Evolutionary conservation across 192 early-diverging fungal species (phyloP).

Genomic region (Coemansia sp.): DNA sequence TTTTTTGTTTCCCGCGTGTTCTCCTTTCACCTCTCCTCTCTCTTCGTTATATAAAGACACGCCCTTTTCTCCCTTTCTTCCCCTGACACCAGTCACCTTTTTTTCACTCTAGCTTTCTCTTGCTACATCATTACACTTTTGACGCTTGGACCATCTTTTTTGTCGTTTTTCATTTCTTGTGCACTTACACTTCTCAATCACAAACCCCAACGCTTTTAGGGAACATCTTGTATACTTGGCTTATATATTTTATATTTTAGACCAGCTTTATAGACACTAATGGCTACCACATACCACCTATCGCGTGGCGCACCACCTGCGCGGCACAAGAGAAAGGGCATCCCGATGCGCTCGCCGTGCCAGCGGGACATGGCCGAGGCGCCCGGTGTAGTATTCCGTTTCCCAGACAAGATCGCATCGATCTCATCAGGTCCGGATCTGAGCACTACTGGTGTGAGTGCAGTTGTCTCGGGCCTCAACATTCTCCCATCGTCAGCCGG

Average conservation of each 20-base stretch:
- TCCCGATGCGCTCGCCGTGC: slow-evolving; percentile 55
- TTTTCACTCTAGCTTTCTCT: slow-evolving; percentile 8
- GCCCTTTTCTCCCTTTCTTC: neutral
- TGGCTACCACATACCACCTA: slow-evolving; percentile 37
- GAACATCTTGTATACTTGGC: neutral
- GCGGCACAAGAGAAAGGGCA: slow-evolving; percentile 56
- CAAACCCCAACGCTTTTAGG: neutral
- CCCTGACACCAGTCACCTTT: neutral
- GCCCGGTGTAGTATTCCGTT: slow-evolving; percentile 56
- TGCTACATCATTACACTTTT: slow-evolving; percentile 15
- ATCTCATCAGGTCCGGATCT: slow-evolving; percentile 8
- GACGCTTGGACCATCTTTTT: slow-evolving; percentile 12
- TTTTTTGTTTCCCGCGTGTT: slow-evolving; percentile 20
- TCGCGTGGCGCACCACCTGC: slow-evolving; percentile 19
- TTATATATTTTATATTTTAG: slow-evolving; percentile 11
- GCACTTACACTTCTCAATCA: slow-evolving; percentile 10
- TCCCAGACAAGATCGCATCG: slow-evolving; percentile 54
- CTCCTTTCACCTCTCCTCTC: slow-evolving; percentile 7
- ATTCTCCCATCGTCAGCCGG: slow-evolving; percentile 51
- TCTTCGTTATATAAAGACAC: slow-evolving; percentile 17
- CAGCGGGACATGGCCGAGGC: slow-evolving; percentile 53
- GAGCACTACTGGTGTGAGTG: slow-evolving; percentile 1
- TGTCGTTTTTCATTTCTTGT: slow-evolving; percentile 12
- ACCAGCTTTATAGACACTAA: neutral
- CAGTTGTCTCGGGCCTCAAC: slow-evolving; percentile 29